Evolutionary conservation across 148 eudicot genomes (phyloP).

Genomic region (Euryodendron excelsum): DNA sequence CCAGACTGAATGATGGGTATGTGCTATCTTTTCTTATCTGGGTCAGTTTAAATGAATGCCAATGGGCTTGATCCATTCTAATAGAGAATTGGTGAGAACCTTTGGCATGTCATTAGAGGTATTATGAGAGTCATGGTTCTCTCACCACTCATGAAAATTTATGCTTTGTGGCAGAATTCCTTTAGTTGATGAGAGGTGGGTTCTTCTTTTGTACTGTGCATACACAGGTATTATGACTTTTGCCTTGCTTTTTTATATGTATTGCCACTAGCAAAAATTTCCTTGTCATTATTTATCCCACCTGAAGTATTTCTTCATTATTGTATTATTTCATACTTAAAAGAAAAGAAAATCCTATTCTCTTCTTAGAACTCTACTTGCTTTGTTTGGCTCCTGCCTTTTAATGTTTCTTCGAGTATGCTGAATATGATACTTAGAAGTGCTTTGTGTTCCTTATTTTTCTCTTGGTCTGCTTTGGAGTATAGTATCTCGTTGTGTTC

Average conservation of each 20-base stretch:
- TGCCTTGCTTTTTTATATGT: background rate
- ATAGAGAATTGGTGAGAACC: background rate
- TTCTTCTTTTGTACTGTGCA: constrained; percentile 64
- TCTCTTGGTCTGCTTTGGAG: background rate
- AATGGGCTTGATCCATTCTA: background rate
- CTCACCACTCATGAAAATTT: background rate
- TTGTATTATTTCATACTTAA: too few relatives aligned
- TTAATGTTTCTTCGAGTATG: background rate
- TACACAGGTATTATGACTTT: constrained; percentile 56
- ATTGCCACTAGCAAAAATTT: background rate
- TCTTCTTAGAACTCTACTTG: background rate
- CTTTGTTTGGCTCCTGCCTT: background rate
- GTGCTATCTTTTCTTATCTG: constrained; percentile 13
- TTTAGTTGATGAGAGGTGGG: constrained; percentile 81
- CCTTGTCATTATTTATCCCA: background rate
- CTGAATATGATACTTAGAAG: background rate
- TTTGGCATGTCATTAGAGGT: background rate
- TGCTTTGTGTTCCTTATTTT: background rate
- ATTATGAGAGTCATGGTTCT: background rate
- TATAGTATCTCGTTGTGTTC: background rate
- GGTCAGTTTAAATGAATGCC: background rate
- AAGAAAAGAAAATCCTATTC: background rate
- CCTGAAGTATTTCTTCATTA: background rate
- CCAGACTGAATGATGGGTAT: constrained; percentile 87
- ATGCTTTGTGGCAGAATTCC: constrained; percentile 56